Conservation (phyloP, 2,329 filamentous ascomycete genomes). For the Chrysosporium queenslandicum region DNA sequence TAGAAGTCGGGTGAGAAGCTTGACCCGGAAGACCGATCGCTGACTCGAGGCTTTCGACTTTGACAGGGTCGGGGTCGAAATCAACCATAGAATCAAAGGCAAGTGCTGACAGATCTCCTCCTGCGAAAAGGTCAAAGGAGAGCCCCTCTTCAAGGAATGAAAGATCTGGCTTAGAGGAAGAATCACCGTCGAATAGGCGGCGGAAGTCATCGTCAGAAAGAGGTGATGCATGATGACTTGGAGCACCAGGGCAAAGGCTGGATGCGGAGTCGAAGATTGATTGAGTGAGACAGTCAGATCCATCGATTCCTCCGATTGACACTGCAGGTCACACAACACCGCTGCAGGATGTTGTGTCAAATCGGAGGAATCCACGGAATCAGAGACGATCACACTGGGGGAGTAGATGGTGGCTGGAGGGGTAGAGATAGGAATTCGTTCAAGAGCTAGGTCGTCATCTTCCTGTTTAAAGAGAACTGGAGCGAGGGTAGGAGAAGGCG, state of each 20-base stretch:
- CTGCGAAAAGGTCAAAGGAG: constrained; percentile 57
- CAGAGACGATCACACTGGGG: constrained; percentile 33
- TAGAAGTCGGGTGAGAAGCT: constrained; percentile 42
- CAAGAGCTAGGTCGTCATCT: constrained; percentile 33
- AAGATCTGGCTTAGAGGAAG: constrained; percentile 61
- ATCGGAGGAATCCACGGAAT: constrained; percentile 58
- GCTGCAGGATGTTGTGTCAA: constrained; percentile 99
- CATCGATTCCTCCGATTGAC: constrained; percentile 66
- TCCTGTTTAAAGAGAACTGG: constrained; percentile 38
- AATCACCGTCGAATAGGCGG: constrained; percentile 51
- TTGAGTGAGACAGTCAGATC: constrained; percentile 37
- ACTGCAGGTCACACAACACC: constrained; percentile 99
- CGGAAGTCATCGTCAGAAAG: constrained; percentile 59
- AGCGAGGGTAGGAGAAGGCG: constrained; percentile 33
- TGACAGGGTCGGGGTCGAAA: constrained; percentile 43
- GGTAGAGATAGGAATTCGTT: constrained; percentile 32
- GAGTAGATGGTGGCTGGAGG: constrained; percentile 33
- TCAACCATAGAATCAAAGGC: constrained; percentile 47
- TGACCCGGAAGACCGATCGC: constrained; percentile 42
- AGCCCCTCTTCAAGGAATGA: constrained; percentile 66
- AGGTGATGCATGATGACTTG: constrained; percentile 54
- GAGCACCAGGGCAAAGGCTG: constrained; percentile 40
- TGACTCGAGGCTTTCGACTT: constrained; percentile 35
- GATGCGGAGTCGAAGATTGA: constrained; percentile 34
- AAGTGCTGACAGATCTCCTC: constrained; percentile 42